phyloP scores from a whole-genome alignment of 192 early-diverging fungal species.

The Jimgerdemannia lactiflua region DNA sequence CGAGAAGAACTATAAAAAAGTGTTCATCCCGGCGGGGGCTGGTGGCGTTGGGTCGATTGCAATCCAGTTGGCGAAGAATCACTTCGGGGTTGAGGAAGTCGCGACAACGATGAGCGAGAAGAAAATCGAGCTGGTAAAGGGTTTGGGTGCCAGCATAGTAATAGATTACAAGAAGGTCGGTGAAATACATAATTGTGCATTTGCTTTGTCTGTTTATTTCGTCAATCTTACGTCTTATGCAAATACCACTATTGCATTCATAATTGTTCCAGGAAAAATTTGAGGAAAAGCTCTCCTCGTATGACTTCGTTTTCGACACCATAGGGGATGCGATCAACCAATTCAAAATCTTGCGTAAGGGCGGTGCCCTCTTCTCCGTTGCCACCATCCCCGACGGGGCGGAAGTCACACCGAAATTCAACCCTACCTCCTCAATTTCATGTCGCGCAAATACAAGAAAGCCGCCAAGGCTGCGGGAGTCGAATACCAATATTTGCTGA shows the following conservation, averaged over 20 bases:
- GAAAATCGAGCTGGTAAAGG: slow-evolving; percentile 32
- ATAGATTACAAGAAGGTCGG: slow-evolving; percentile 46
- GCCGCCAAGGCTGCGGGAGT: slow-evolving; percentile 18
- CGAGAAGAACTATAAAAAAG: slow-evolving; percentile 9
- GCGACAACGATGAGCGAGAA: slow-evolving; percentile 39
- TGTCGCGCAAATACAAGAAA: not conserved
- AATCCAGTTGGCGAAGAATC: slow-evolving; percentile 38
- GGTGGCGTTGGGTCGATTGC: slow-evolving; percentile 54
- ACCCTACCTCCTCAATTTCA: not conserved
- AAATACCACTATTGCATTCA: slow-evolving; percentile 25
- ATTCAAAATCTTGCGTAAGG: not conserved
- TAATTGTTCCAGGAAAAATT: slow-evolving; percentile 23
- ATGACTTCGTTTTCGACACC: not conserved
- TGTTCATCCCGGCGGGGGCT: slow-evolving; percentile 47
- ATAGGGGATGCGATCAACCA: not conserved
- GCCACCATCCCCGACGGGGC: not conserved
- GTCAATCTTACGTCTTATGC: not conserved
- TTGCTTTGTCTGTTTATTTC: slow-evolving; percentile 41
- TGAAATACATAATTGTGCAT: slow-evolving; percentile 17
- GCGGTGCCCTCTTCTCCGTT: not conserved
- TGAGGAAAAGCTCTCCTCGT: not conserved
- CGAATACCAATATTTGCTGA: slow-evolving; percentile 18
- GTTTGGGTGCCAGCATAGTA: slow-evolving; percentile 38
- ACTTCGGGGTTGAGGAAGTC: slow-evolving; percentile 34
- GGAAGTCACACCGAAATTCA: not conserved